Evolutionary conservation across 2,329 filamentous ascomycete species (phyloP), one percentile per base, ranked within the genome.

Genomic region (Fusarium sp.): DNA sequence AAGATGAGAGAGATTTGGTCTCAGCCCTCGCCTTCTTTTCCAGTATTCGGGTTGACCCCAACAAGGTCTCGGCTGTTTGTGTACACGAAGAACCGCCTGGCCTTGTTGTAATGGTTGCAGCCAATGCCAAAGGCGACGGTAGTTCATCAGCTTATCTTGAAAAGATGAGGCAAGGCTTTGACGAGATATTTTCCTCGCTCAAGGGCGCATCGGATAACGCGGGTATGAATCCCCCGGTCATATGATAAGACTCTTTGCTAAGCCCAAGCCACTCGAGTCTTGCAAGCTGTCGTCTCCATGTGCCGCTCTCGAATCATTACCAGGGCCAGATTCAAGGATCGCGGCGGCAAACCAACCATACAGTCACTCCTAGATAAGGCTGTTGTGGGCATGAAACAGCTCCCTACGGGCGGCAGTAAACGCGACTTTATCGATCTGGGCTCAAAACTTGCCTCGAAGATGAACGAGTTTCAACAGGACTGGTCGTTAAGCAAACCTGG

Each of bases 1-100:
- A 28, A n/a, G 59, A 71, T n/a, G 74, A 75, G 50, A 62, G 30
- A 13, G 41, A 43, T n/a, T 9, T 75, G n/a, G 50, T 65, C 2
- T 55, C 48, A 11, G 65, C 60, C 2, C 34, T 75, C 51, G 73
- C 65, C 2, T 72, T 70, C 15, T 41, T 76, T 6, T 75, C 71
- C 11, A 65, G 57, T 15, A 67, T 70, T 10, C 37, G 18, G 12
- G 50, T 67, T 27, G 60, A 75, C 16, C 12, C 40, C 2, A 8
- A 28, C 5, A 62, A 56, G 1, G 30, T 73, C 16, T 67, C 71
- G 8, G 73, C 73, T 13, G 73, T 72, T 7, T 72, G 71, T 39
- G 55, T 72, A 4, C 47, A 71, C 6, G 66, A 76, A 27, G 50
- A 9, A 6, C 11, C 30, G 7, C 7, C 41, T 15, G 18, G 54